Evolutionary conservation across 1,284 basidiomycete species (phyloP), one percentile per base, ranked within the genome.

Genomic region (Golubevia pallescens): DNA sequence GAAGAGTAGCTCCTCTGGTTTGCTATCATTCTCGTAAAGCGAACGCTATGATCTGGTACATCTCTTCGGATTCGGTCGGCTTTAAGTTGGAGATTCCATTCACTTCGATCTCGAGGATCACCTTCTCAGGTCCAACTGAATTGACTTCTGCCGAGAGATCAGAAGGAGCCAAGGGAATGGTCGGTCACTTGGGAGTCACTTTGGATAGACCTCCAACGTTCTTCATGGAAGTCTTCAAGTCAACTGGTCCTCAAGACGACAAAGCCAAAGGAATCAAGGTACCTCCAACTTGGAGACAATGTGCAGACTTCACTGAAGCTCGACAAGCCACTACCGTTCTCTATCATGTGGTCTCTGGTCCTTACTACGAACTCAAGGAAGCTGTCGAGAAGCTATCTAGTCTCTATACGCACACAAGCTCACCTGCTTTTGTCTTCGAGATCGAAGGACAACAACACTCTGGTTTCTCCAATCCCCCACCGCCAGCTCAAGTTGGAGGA

Each of bases 141-240:
- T 54, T 60, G 4, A 56, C 60, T 51, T 55, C 14, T 21, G 70
- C 72, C 20, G 78, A 80, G 57, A 34, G 62, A 7, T 72, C 70
- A 32, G 78, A 80, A 32, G 76, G 74, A 16, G 63, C 77, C 6
- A 61, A 66, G 7, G 71, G 68, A 1, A 66, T 71, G 2, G 58
- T 75, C 1, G 78, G 78, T 14, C 70, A 72, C 13, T 61, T 79
- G 19, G 66, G 68, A 24, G 63, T 80, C 42, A 68, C 77, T 51
- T 67, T 80, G 16, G 67, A 75, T 16, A 68, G 71, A 0, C 73
- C 77, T 20, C 78, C 78, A 1, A 73, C 70, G 1, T 80, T 80
- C 54, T 80, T 75, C 67, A 78, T 80, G 77, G 74, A 80, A 42
- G 75, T 79, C 16, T 78, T 80, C 32, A 67, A 74, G 8, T 70